These are phyloP conservation scores for Chaetomium sp. DNA, from an alignment of 2,329 filamentous ascomycete genomes.

Conservation along the genomic window DNA sequence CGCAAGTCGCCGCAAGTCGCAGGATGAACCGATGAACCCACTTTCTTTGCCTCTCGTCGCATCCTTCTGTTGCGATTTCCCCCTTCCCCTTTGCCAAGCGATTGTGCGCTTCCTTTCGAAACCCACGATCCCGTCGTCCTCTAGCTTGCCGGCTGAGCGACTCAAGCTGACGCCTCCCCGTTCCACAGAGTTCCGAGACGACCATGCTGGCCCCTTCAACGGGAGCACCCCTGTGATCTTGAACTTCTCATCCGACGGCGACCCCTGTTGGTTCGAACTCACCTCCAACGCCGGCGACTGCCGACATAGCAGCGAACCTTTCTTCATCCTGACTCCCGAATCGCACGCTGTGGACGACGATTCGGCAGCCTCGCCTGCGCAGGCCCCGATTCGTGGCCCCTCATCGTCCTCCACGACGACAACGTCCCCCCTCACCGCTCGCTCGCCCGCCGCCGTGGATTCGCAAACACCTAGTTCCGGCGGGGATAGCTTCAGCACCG, in stretches of 20 bases:
- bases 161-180: constrained; percentile 10
- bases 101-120: background rate
- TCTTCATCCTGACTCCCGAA: constrained; percentile 13
- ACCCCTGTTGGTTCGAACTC: constrained; percentile 25
- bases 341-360: constrained; percentile 6
- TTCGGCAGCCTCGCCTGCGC: constrained; percentile 3
- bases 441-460: constrained; percentile 8
- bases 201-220: constrained; percentile 17
- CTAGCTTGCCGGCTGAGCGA: constrained; percentile 1
- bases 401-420: background rate
- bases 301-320: constrained; percentile 16
- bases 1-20: background rate
- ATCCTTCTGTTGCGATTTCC: background rate
- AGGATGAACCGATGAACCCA: constrained; percentile 1
- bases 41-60: background rate
- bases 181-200: constrained; percentile 17
- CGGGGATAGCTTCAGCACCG: constrained; percentile 18
- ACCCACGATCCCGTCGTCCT: no score
- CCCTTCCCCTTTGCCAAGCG: background rate
- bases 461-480: constrained; percentile 7
- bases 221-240: constrained; percentile 19
- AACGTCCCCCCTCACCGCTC: background rate
- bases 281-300: constrained; percentile 15
- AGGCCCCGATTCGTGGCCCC: background rate
- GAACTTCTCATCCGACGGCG: constrained; percentile 18